Base-by-base conservation (phyloP, 176 grass and related monocot species). In the Triticum timopheevii region DNA sequence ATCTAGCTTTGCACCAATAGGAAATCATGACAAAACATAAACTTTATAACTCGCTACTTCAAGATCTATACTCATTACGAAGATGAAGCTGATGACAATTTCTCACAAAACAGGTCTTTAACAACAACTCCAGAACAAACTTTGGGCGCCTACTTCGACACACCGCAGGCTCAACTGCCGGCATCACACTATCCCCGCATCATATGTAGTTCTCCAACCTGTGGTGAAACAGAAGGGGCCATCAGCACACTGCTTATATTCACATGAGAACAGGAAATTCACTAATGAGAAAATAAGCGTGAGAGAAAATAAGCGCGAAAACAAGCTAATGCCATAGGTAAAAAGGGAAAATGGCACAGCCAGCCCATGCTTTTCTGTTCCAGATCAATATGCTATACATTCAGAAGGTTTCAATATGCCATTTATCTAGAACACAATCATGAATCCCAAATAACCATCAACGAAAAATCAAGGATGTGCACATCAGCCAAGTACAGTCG, bases 71-170 rank as follows among this genome's bases (percentile, higher is more conserved):
- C 64, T 78, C 50, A 79, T 45, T 8, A 73, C 12, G 12, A 11
- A 0, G 2, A 16, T 72, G 13, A 72, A 72, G 69, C 69, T 12
- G 67, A 9, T 22, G 36, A 24, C 4, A 42, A 23, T 72, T 42
- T 25, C 70, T 25, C 6, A 28, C 11, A 42, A 7, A 52, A 52
- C 80, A 54, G 19, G 6, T 67, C 40, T 79, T 87, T 23, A 36
- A 87, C 85, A 87, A 76, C 63, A 75, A 72, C 13, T 59, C 36
- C 44, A 34, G 25, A 61, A 78, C 20, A 28, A 78, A 86, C 61
- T 65, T 31, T 7, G 31, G 44, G 64, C 11, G 63, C 33, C 61
- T 69, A 69, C 6, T 78, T 39, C 7, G 25, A 38, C 10, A 78
- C 42, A 50, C 42, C 4, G 7, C 35, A 74, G 52, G 39, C 5